A percentile compares a stretch with the other conserved stretches of the same genome.
Evolutionary conservation across 1,284 basidiomycete species (phyloP).

Genomic region (Cutaneotrichosporon dermatis): DNA sequence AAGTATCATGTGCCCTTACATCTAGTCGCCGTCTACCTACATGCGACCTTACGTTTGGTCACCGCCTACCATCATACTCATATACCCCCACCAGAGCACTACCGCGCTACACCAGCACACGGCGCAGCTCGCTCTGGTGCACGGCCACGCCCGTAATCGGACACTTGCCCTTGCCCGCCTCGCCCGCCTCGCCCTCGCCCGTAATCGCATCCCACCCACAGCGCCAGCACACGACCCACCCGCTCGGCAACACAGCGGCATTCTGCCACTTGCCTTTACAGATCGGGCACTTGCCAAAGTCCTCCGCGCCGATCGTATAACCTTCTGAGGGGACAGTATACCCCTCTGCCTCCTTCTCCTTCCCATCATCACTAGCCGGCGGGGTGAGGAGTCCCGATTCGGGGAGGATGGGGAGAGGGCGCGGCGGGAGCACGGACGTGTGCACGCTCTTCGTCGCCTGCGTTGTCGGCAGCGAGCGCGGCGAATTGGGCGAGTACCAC

Average conservation of each 20-base stretch:
- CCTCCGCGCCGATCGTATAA: conserved; percentile 40
- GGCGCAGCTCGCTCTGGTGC: conserved; percentile 74
- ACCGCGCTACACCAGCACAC: conserved; percentile 65
- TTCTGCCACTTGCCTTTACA: conserved; percentile 75
- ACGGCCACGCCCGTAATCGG: conserved; percentile 78
- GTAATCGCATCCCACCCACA: conserved; percentile 83
- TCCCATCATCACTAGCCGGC: conserved; percentile 54
- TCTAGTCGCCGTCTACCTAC: too few relatives aligned
- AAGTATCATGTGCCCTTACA: neutral
- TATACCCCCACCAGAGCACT: too few relatives aligned
- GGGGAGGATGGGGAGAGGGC: conserved; percentile 56
- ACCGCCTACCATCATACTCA: too few relatives aligned
- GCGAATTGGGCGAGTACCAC: conserved; percentile 97
- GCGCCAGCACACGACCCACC: conserved; percentile 94
- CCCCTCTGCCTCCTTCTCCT: conserved; percentile 52
- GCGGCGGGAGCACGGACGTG: conserved; percentile 68
- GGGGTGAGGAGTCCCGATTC: conserved; percentile 26
- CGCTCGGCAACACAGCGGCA: conserved; percentile 82
- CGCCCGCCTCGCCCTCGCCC: conserved; percentile 49
- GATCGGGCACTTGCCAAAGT: conserved; percentile 78
- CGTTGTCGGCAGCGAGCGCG: conserved; percentile 66
- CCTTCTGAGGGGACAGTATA: neutral
- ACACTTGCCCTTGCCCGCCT: conserved; percentile 57
- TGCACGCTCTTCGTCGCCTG: conserved; percentile 59
- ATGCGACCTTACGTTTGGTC: too few relatives aligned